A percentile compares a stretch with the other conserved stretches of the same genome.
Evolutionary conservation across 2,329 filamentous ascomycete genomes (phyloP).

Genomic region (Aspergillus pseudotamarii): DNA sequence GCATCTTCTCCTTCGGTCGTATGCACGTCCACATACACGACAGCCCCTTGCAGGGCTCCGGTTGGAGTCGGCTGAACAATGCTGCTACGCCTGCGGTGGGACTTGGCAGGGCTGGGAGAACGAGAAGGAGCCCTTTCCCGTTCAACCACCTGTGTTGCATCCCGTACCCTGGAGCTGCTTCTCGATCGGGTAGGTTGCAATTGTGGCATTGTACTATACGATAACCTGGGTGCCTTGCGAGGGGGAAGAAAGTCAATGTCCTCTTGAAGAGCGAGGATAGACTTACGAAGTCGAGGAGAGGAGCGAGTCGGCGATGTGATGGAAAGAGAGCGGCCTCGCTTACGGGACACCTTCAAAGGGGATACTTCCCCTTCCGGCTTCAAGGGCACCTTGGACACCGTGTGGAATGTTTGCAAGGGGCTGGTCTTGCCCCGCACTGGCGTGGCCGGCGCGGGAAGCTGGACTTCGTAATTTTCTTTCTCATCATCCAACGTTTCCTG

Average conservation of each 20-base stretch:
- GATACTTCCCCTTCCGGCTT: constrained; percentile 63
- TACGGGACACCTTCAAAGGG: constrained; percentile 48
- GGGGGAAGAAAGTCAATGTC: constrained; percentile 31
- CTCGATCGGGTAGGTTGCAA: constrained; percentile 18
- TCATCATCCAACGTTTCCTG: constrained; percentile 45
- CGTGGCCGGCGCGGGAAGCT: constrained; percentile 52
- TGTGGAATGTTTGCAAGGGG: constrained; percentile 65
- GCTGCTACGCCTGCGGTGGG: constrained; percentile 28
- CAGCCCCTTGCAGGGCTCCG: constrained; percentile 65
- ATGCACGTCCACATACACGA: constrained; percentile 82
- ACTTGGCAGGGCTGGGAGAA: constrained; percentile 31
- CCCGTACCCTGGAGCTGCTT: constrained; percentile 14
- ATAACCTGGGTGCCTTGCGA: constrained; percentile 26
- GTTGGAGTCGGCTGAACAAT: constrained; percentile 23
- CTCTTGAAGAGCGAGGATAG: constrained; percentile 24
- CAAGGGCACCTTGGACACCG: constrained; percentile 75
- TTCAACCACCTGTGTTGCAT: constrained; percentile 4
- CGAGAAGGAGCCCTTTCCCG: constrained; percentile 19
- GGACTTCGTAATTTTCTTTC: constrained; percentile 32
- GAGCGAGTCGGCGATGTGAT: constrained; percentile 44
- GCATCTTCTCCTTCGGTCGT: constrained; percentile 80
- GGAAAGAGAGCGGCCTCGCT: constrained; percentile 57
- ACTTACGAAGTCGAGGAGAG: constrained; percentile 32
- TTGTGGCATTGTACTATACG: constrained; percentile 24
- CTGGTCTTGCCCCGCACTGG: constrained; percentile 53